Evolutionary conservation across 129 eudicot species (phyloP), one percentile per base, ranked within the genome.

Genomic region (Artemisia tridentata): DNA sequence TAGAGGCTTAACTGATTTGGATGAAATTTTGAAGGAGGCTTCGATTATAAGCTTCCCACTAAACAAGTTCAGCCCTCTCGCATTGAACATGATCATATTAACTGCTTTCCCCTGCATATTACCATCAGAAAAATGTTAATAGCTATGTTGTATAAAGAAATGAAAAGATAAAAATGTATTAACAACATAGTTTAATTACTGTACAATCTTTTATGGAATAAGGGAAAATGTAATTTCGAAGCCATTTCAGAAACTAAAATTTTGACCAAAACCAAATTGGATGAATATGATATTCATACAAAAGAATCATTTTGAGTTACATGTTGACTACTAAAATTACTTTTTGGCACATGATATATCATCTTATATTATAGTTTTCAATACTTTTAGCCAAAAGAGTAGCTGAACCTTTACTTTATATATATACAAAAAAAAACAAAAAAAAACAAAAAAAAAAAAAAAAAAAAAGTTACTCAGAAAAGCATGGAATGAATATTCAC

Each of bases 61-160:
- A 56, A 93, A 79, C 77, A 87, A 41, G 76, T 59, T 89, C n/a
- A 93, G 77, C 27, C 96, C 98, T 84, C 88, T 85, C 72, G 86
- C 96, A 71, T 82, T 85, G 84, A 93, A 93, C 90, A 83, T 82
- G 81, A 93, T 80, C 80, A 80, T 83, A 74, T 89, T 89, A 58
- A 85, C 95, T 85, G 96, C 96, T 89, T 87, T 93, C 31, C 92
- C 88, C 98, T 93, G 89, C 98, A 86, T 84, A 83, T 80, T 75
- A 45, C 68, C 85, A 83, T 69, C 81, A 79, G 3, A 79, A 80
- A 38, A 49, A 73, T 72, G 49, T 78, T 52, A 78, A 71, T 63
- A 63, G 23, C 51, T 62, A 49, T 69, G 63, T 65, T 56, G 48
- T 23, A 23, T 31, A 66, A 65, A 66, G 7, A 61, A 48, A 61